Base-by-base conservation (phyloP, 768 basidiomycete species). In the Pulveroboletus sp. region DNA sequence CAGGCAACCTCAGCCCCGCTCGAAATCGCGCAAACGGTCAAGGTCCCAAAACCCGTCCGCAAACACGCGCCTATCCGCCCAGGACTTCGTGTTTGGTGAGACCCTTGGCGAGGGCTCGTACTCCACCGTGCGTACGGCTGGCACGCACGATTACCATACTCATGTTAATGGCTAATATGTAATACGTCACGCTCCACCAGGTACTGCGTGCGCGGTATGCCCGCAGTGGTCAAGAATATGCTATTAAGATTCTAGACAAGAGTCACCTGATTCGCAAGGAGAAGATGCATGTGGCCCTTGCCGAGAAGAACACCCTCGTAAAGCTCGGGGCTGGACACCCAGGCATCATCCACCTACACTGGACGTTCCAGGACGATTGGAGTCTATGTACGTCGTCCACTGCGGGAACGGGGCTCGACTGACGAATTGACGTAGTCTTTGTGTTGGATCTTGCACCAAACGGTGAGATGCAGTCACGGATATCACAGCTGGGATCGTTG, bases 221-320 rank as follows among this genome's bases (percentile, higher is more conserved):
- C 32, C 65, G 73, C 36, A 83, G 82, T 14, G 76, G 81, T 17
- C 78, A 84, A 50, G 71, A 78, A 41, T 89, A 86, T 61, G 88
- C 89, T 3, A 76, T 89, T 61, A 90, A 91, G 69, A 79, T 89
- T 14, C 75, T 93, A 45, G 88, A 91, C 69, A 94, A 94, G 74
- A 80, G 76, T 35, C 88, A 92, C 63, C 76, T 94, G 43, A 78
- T 82, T 49, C 79, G 83, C 63, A 85, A 89, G 61, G 82, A 87
- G 63, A 89, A 89, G 66, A 79, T 83, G 61, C 76, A 78, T 26
- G 86, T 86, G 26, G 89, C 86, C n/a, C 73, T 82, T 28, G 79
- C 86, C 0, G 92, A 94, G 72, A 86, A 86, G 67, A 84, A 85
- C 57, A 83, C 85, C 0, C 76, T 94, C 33, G 77, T 86, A 32